Percentiles rank a stretch among this genome's conserved stretches.
Evolutionary conservation across 176 grass and related monocot species (phyloP).

Genomic region (Paspalum vaginatum): DNA sequence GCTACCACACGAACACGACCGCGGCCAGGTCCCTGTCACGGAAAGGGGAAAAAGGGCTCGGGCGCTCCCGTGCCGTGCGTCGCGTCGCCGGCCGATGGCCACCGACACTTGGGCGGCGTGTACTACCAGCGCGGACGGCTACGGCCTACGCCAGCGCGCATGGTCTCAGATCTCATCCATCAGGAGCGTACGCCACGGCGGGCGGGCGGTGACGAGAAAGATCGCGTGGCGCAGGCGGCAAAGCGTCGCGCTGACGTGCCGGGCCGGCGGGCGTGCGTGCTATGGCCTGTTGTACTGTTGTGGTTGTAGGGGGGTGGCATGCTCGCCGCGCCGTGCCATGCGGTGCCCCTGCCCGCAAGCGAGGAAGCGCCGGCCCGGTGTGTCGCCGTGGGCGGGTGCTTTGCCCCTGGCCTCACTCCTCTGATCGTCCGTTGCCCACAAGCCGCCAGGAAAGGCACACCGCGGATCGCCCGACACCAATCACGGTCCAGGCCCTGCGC

Average conservation of each 20-base stretch:
- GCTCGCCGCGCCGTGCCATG: too few species aligned
- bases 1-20: not conserved
- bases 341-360: not conserved
- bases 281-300: not conserved
- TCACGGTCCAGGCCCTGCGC: too few species aligned
- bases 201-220: constrained; percentile 1
- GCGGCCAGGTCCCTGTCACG: not conserved
- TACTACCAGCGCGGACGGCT: not conserved
- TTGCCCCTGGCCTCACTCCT: not conserved
- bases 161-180: constrained; percentile 1
- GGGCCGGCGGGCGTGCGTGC: not conserved
- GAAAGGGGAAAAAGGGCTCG: not conserved
- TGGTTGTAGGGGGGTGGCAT: not conserved
- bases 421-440: constrained; percentile 20
- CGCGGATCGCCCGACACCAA: not conserved
- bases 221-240: not conserved
- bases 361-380: not conserved
- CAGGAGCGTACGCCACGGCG: not conserved
- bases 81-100: not conserved
- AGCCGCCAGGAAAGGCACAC: constrained; percentile 30
- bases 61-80: not conserved
- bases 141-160: not conserved
- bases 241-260: not conserved
- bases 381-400: too few species aligned
- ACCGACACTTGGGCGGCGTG: not conserved